phyloP scores from a whole-genome alignment of 176 grass and related monocot genomes.

The Aechmea fasciata region DNA sequence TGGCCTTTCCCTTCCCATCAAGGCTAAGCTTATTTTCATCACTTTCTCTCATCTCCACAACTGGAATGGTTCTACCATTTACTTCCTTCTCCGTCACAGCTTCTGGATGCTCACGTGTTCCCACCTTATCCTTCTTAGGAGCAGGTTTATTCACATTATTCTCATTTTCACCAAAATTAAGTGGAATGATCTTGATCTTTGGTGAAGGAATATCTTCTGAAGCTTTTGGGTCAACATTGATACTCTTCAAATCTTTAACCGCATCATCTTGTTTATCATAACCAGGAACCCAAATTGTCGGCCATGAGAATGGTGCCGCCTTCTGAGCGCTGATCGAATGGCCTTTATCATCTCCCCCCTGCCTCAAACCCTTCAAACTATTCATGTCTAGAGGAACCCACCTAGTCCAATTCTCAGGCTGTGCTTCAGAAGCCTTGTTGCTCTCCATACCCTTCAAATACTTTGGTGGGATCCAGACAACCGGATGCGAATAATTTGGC shows the following conservation, averaged over 20 bases:
- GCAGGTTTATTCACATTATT: conserved; percentile 25
- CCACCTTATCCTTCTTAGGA: background rate
- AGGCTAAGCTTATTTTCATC: conserved; percentile 22
- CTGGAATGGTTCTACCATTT: conserved; percentile 23
- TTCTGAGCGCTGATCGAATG: conserved; percentile 7
- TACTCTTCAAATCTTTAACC: conserved; percentile 31
- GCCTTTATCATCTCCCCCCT: conserved; percentile 22
- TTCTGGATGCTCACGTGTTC: conserved; percentile 1
- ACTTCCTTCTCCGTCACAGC: conserved; percentile 2
- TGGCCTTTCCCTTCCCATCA: conserved; percentile 24
- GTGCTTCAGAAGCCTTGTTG: conserved; percentile 9
- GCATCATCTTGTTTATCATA: conserved; percentile 26
- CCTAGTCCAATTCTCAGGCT: conserved; percentile 19
- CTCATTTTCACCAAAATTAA: conserved; percentile 52
- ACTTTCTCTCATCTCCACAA: conserved; percentile 25
- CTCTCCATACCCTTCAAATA: conserved; percentile 19
- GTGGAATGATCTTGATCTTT: conserved; percentile 56
- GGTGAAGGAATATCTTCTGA: conserved; percentile 38
- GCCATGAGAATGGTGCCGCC: conserved; percentile 34
- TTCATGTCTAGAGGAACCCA: conserved; percentile 24
- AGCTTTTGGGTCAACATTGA: conserved; percentile 10
- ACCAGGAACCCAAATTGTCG: conserved; percentile 59
- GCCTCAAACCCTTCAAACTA: conserved; percentile 1
- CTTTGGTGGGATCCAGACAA: conserved; percentile 24
- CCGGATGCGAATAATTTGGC: conserved; percentile 35